Evolutionary conservation across 345 rosid genomes (phyloP).

Genomic region (Eutrema yunnanense): DNA sequence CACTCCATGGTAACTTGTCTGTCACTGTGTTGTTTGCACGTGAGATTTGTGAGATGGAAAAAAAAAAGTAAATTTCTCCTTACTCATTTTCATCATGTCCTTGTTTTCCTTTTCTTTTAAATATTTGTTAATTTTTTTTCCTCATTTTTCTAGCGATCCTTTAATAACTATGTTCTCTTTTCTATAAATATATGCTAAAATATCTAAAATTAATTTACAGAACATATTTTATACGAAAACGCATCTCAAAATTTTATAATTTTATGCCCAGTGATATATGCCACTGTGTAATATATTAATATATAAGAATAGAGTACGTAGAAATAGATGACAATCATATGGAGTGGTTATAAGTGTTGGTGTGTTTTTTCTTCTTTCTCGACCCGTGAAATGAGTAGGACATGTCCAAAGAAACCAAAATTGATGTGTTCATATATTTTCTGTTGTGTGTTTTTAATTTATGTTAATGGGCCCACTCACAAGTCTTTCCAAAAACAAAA

Average conservation of each 20-base stretch:
- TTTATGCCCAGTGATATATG: too few relatives aligned
- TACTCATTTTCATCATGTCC: neutral
- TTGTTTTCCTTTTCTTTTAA: neutral
- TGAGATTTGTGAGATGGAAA: too few relatives aligned
- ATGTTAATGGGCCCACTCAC: neutral
- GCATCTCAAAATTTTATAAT: too few relatives aligned
- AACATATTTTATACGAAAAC: neutral
- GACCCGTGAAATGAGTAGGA: slow-evolving; percentile 19
- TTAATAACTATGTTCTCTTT: neutral
- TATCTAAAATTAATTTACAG: neutral
- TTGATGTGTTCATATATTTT: neutral
- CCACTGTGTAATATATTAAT: too few relatives aligned
- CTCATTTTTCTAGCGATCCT: neutral
- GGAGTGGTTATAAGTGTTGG: slow-evolving; percentile 8
- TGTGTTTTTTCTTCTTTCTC: neutral
- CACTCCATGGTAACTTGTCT: too few relatives aligned
- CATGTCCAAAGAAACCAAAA: neutral
- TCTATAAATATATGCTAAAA: neutral
- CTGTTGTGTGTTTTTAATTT: neutral
- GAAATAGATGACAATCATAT: neutral
- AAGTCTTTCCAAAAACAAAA: neutral
- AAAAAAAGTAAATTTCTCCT: too few relatives aligned
- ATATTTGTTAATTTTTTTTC: too few relatives aligned
- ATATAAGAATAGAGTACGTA: neutral
- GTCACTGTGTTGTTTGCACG: too few relatives aligned